Percentiles rank a stretch among this genome's conserved stretches.
phyloP scores from a whole-genome alignment of 495 filamentous ascomycete genomes.

The Trichocladium antarcticum region DNA sequence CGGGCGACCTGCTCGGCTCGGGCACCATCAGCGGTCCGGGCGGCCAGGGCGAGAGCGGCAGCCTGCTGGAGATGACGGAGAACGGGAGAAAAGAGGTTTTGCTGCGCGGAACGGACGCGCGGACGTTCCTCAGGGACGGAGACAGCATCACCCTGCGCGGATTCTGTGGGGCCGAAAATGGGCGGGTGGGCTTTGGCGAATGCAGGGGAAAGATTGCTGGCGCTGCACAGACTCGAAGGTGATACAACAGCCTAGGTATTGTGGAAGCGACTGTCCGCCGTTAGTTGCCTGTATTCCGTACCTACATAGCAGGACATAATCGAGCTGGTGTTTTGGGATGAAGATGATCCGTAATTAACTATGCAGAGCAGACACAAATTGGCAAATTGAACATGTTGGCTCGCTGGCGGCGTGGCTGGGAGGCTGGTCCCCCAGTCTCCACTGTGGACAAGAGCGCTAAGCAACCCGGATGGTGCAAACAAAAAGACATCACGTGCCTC shows the following conservation, averaged over 20 bases:
- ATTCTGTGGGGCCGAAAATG: constrained; percentile 44
- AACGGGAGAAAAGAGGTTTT: constrained; percentile 53
- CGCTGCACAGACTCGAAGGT: constrained; percentile 9
- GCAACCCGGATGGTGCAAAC: background rate
- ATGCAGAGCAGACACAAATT: too few species aligned
- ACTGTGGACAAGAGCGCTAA: background rate
- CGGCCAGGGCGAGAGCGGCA: constrained; percentile 50
- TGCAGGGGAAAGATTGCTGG: constrained; percentile 49
- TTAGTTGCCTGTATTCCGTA: too few species aligned
- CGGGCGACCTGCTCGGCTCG: constrained; percentile 77
- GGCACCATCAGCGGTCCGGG: constrained; percentile 75
- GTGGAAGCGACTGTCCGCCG: too few species aligned
- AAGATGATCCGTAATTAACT: too few species aligned
- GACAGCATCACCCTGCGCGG: constrained; percentile 67
- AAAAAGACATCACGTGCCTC: constrained; percentile 5
- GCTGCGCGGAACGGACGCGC: constrained; percentile 57
- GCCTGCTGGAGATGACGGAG: constrained; percentile 69
- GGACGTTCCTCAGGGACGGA: constrained; percentile 74
- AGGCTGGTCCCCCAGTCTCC: too few species aligned
- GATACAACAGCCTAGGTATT: too few species aligned
- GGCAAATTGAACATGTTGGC: too few species aligned
- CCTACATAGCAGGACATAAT: too few species aligned
- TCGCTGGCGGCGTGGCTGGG: too few species aligned
- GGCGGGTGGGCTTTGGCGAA: constrained; percentile 60
- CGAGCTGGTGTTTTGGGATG: too few species aligned